Evolutionary conservation across 345 rosid genomes (phyloP).

Genomic region (Lumnitzera littorea): DNA sequence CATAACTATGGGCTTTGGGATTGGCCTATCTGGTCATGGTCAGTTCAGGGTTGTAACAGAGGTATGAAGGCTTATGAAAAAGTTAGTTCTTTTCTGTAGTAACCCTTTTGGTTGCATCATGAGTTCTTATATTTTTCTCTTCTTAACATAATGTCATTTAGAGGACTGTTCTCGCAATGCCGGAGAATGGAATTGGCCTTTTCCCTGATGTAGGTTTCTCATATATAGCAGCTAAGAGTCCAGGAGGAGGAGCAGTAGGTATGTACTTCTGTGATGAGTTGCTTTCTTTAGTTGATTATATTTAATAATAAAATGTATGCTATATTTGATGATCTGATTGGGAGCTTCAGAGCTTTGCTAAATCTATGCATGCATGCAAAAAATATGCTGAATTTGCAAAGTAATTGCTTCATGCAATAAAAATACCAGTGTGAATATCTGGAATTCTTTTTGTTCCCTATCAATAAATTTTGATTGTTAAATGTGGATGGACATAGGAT

Average conservation of each 20-base stretch:
- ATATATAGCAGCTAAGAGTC: slow-evolving; percentile 76
- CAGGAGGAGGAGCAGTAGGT: slow-evolving; percentile 96
- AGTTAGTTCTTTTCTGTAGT: not conserved
- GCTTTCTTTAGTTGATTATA: no score
- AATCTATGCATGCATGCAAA: no score
- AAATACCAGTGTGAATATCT: no score
- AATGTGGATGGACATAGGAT: no score
- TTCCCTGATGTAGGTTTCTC: slow-evolving; percentile 98
- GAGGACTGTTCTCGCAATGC: slow-evolving; percentile 92
- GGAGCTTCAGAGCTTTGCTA: no score
- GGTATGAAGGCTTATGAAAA: slow-evolving; percentile 24
- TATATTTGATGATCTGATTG: no score
- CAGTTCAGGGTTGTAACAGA: slow-evolving; percentile 78
- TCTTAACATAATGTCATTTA: slow-evolving; percentile 11
- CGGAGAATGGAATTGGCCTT: slow-evolving; percentile 94
- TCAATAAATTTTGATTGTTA: no score
- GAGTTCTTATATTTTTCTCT: not conserved
- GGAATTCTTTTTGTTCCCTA: no score
- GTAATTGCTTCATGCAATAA: no score
- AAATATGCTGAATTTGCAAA: no score
- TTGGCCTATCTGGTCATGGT: slow-evolving; percentile 95
- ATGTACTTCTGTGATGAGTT: slow-evolving; percentile 1
- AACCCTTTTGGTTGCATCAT: not conserved
- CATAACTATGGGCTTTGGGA: slow-evolving; percentile 89
- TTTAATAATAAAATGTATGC: no score